Evolutionary conservation across 257 asterid genomes (phyloP).

Genomic region (Schizonepeta tenuifolia): DNA sequence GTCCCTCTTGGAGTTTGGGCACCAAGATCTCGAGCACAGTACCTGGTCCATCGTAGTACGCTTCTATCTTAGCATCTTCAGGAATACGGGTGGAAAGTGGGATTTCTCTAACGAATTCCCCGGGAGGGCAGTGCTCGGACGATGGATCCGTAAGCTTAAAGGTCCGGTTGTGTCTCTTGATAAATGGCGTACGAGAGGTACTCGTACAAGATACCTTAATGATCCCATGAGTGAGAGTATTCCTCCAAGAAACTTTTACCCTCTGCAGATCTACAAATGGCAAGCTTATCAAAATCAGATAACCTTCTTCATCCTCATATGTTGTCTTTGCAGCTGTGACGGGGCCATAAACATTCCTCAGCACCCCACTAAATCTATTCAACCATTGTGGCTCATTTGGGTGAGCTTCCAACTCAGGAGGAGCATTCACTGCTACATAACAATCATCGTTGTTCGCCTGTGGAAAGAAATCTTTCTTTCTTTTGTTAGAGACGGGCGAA

Average conservation of each 20-base stretch:
- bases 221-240: conserved; percentile 73
- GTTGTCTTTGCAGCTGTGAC: conserved; percentile 85
- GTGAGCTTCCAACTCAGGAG: conserved; percentile 54
- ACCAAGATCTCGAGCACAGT: conserved; percentile 83
- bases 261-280: conserved; percentile 87
- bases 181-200: conserved; percentile 63
- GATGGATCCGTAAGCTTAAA: conserved; percentile 71
- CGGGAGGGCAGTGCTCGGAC: conserved; percentile 90
- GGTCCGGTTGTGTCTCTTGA: conserved; percentile 82
- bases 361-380: conserved; percentile 68
- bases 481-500: conserved; percentile 56
- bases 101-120: conserved; percentile 88
- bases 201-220: conserved; percentile 80
- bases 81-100: conserved; percentile 87
- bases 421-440: conserved; percentile 46
- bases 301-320: conserved; percentile 81
- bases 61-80: conserved; percentile 87
- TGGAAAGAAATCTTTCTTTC: conserved; percentile 67
- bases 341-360: conserved; percentile 72
- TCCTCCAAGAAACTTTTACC: conserved; percentile 94
- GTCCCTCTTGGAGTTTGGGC: conserved; percentile 76
- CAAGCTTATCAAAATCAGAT: conserved; percentile 68
- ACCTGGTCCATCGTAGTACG: conserved; percentile 82
- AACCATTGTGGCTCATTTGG: conserved; percentile 71
- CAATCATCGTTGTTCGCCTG: conserved; percentile 56